Percentiles rank a stretch among this genome's conserved stretches.
These are phyloP conservation scores for Colletotrichum sp. DNA, from an alignment of 2,329 filamentous ascomycete genomes.

Conservation along the genomic window DNA sequence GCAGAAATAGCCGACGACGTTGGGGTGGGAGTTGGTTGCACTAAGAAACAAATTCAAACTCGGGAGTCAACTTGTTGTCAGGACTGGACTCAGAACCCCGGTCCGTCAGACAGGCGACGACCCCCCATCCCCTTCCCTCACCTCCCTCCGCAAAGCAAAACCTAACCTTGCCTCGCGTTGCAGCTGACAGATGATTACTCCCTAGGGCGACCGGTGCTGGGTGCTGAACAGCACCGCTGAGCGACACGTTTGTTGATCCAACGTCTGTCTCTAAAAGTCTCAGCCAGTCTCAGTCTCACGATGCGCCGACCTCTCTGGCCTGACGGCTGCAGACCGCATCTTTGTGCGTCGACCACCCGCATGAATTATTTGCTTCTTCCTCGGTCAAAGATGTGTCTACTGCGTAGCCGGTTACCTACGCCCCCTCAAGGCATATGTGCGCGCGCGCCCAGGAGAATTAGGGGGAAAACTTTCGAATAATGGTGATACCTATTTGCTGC, in stretches of 20 bases:
- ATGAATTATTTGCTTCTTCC: neutral
- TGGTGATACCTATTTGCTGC: neutral
- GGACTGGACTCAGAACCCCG: neutral
- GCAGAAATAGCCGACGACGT: neutral
- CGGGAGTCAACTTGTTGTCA: neutral
- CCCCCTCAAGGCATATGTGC: neutral
- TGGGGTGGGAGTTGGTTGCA: neutral
- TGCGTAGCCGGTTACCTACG: neutral
- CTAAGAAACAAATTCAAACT: neutral
- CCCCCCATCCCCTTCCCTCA: neutral
- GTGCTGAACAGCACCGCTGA: neutral
- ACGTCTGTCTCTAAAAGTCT: neutral
- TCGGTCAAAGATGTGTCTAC: neutral
- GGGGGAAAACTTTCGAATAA: neutral
- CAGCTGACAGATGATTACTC: neutral
- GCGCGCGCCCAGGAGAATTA: neutral
- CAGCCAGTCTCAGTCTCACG: neutral
- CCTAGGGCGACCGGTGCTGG: neutral
- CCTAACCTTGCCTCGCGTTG: neutral
- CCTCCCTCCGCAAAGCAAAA: neutral
- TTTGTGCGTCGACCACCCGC: neutral
- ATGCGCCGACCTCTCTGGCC: neutral
- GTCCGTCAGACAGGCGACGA: neutral
- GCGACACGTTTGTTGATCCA: neutral
- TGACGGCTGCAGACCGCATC: constrained; percentile 1